Evolutionary conservation across 2,329 filamentous ascomycete species (phyloP), one percentile per base, ranked within the genome.

Genomic region (Myriosclerotinia scirpicola): DNA sequence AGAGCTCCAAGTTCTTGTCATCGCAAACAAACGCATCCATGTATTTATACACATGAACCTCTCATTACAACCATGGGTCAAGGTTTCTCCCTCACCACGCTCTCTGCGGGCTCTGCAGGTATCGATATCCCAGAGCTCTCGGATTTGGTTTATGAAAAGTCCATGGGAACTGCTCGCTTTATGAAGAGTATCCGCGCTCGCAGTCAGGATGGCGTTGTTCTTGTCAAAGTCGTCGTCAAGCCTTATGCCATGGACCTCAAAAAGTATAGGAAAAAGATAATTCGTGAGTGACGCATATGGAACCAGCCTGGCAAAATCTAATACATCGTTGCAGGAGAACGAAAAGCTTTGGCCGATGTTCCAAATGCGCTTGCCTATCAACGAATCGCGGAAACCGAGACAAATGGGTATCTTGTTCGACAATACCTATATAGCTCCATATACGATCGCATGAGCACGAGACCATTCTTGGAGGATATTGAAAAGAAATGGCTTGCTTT

Each of bases 401-500:
- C 89, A 54, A 93, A 93, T 76, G 95, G 93, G 58, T 97, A 96
- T 76, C 85, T 99, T 26, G 92, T 97, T 67, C 90, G 95, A 63
- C 96, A 98, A 79, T 98, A 91, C 77, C 88, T 98, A 68, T 95
- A 98, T 79, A 97, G 91, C 81, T 98, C 95, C 34, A 85, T 99
- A 5, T 99, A 99, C 80, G 95, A 99, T 80, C 91, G 95, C 64
- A 87, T 99, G 78, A 96, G 95, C 79, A 99, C 95, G 11, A 88
- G 96, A 9, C 96, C 95, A 0, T 99, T 99, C 73, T 82, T 98
- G 12, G 96, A 99, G 78, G 92, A 96, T 71, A 95, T 99, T 71
- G 95, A 99, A 79, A 98, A 97, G 84, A 97, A 96, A 81, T 99
- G 95, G 95, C 85, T 99, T 61, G 91, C 94, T 0, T 99, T 97